Conservation (phyloP, 1,284 basidiomycete genomes). For the Cerrena zonata region DNA sequence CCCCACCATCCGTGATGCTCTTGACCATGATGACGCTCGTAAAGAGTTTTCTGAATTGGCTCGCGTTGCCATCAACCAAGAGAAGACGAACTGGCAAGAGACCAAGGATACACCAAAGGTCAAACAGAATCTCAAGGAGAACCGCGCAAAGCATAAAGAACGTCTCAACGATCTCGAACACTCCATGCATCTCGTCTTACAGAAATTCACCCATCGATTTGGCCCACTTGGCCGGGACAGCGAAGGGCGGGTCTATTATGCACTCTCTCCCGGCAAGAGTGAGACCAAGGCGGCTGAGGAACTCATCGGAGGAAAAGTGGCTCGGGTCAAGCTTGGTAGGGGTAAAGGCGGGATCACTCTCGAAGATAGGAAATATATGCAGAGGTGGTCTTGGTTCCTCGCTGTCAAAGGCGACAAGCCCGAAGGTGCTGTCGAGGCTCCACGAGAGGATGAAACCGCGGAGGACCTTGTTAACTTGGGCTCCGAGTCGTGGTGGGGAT, state of each 20-base stretch:
- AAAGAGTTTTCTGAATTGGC: conserved; percentile 48
- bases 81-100: conserved; percentile 43
- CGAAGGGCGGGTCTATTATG: conserved; percentile 35
- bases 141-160: conserved; percentile 30
- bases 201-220: conserved; percentile 28
- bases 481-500: conserved; percentile 60
- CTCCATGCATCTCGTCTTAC: conserved; percentile 22
- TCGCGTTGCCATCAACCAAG: conserved; percentile 40
- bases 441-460: conserved; percentile 17
- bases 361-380: conserved; percentile 43
- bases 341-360: conserved; percentile 36
- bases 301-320: conserved; percentile 24
- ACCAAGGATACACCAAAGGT: conserved; percentile 18
- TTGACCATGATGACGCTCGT: conserved; percentile 51
- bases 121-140: conserved; percentile 5
- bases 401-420: conserved; percentile 62
- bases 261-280: conserved; percentile 25
- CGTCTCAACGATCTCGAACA: conserved; percentile 27
- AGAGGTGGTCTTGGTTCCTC: conserved; percentile 69
- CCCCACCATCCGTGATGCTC: conserved; percentile 44
- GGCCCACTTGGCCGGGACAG: conserved; percentile 31
- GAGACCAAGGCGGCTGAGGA: conserved; percentile 29
- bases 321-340: conserved; percentile 24
- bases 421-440: conserved; percentile 23
- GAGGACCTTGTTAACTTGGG: conserved; percentile 25